Conservation (phyloP, 2,329 filamentous ascomycete genomes). For the Fusarium dlaminii region DNA sequence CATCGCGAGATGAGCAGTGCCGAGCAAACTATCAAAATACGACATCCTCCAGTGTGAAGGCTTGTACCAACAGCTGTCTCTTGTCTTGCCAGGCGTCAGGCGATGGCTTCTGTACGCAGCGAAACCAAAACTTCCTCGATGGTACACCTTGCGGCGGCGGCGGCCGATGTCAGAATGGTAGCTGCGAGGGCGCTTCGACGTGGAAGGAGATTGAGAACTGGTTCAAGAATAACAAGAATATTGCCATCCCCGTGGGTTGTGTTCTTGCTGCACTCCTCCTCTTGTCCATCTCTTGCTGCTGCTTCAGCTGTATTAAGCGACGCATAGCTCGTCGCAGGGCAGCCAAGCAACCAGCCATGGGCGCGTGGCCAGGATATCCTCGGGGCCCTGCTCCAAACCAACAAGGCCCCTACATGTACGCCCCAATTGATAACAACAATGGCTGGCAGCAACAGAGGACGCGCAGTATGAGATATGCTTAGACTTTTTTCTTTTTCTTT, state of each 20-base stretch:
- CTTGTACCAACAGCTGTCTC: conserved; percentile 76
- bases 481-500: background rate
- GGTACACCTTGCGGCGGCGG: conserved; percentile 86
- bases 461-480: conserved; percentile 47
- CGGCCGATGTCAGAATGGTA: conserved; percentile 81
- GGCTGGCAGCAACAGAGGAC: conserved; percentile 31
- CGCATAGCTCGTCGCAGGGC: conserved; percentile 35
- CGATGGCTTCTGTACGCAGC: conserved; percentile 73
- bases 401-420: conserved; percentile 35
- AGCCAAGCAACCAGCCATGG: conserved; percentile 42
- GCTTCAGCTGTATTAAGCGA: conserved; percentile 58
- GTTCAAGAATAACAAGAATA: conserved; percentile 78
- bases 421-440: conserved; percentile 29
- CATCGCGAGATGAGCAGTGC: conserved; percentile 90
- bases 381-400: conserved; percentile 23
- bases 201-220: conserved; percentile 77
- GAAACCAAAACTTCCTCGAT: conserved; percentile 93
- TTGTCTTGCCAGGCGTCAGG: conserved; percentile 81
- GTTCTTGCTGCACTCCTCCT: conserved; percentile 79
- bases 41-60: conserved; percentile 77
- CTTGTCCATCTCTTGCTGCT: conserved; percentile 74
- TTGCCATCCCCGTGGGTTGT: conserved; percentile 82
- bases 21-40: conserved; percentile 81
- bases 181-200: conserved; percentile 76
- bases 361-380: conserved; percentile 38